Base-by-base conservation (phyloP, 768 basidiomycete species). In the Pleurotus ostreatus region DNA sequence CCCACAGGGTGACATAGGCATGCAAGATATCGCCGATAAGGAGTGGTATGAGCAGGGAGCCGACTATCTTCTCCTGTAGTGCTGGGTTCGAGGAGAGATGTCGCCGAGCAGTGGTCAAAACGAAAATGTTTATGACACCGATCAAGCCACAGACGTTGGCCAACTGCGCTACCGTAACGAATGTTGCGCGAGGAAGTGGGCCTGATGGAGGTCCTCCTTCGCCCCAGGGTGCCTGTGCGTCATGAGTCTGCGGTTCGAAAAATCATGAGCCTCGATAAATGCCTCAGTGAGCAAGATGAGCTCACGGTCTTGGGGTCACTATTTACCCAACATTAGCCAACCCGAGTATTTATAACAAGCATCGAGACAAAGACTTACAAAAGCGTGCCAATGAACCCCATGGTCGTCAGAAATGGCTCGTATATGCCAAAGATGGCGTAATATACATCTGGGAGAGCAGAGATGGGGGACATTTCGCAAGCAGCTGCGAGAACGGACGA, bases 61-160 rank as follows among this genome's bases (percentile, higher is more conserved):
- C 70, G 40, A 84, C 78, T 18, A 92, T 80, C 67, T 84, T 86
- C 67, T 92, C 89, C 71, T 92, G 89, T 13, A 89, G 65, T 2
- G 79, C 80, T 5, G 81, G 84, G 43, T 84, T 78, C 1, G 69
- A 67, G 25, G 74, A 74, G 49, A 92, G 74, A 65, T 91, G 79
- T 45, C 70, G 79, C 49, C 87, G 82, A 30, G 78, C 76, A 8
- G 86, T 76, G 16, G 78, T 75, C 54, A 92, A 78, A 46, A 90
- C 69, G 67, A 84, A 89, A 56, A 83, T 62, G 64, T 90, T 91
- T 57, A 91, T 65, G 56, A 88, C 63, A 11, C 89, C 89, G 60
- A 91, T 68, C 23, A 92, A 82, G 40, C 82, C 86, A 61, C 88
- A 89, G 49, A 88, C 88, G 61, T 91, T 86, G 1, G 85, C 88